These are phyloP conservation scores for Helichrysum umbraculigerum DNA, from an alignment of 129 eudicot genomes.

Conservation along the genomic window DNA sequence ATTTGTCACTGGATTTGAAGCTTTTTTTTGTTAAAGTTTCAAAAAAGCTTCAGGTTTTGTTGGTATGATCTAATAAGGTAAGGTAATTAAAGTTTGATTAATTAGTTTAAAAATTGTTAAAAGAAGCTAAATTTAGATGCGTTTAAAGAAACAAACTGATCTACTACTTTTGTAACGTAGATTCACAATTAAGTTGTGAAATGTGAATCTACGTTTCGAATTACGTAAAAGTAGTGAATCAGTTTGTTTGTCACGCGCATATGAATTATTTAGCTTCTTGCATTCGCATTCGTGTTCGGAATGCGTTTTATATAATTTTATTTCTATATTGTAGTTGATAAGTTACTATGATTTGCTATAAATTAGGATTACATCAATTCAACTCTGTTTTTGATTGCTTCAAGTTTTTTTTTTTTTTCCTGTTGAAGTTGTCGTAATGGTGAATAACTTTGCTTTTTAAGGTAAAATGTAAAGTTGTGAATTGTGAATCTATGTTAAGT, in stretches of 20 bases:
- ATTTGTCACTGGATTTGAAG: background rate
- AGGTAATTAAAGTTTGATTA: background rate
- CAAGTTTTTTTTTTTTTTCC: background rate
- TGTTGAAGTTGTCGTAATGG: too few species aligned
- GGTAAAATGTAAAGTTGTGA: too few species aligned
- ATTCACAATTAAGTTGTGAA: background rate
- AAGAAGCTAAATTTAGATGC: background rate
- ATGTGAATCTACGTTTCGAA: background rate
- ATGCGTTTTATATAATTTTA: background rate
- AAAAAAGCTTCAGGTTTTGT: background rate
- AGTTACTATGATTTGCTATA: background rate
- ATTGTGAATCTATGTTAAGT: background rate
- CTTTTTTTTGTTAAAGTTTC: too few species aligned
- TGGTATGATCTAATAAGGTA: background rate
- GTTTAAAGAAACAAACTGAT: background rate
- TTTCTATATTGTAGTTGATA: too few species aligned
- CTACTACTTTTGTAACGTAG: background rate
- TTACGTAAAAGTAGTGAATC: background rate
- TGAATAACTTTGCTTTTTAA: background rate
- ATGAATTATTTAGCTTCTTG: too few species aligned
- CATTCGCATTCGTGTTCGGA: background rate
- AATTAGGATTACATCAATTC: background rate
- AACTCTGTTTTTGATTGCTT: constrained; percentile 12
- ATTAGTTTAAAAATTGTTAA: background rate
- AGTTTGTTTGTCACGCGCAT: background rate